These are phyloP conservation scores for Physcomitrium patens DNA, from an alignment of 225 moss, liverwort and hornwort species.

Conservation along the genomic window DNA sequence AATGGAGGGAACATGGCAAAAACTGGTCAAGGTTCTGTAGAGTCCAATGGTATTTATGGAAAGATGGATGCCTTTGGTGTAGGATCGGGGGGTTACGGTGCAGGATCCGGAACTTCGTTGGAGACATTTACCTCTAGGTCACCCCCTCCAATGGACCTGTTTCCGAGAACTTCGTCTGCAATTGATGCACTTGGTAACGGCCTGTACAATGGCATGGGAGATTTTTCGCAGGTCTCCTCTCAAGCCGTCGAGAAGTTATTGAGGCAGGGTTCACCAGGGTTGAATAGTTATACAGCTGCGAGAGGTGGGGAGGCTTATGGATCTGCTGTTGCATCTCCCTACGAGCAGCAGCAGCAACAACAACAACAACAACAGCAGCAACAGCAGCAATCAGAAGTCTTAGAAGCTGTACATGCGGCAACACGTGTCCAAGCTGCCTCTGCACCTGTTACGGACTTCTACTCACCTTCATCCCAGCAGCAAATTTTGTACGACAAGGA, in stretches of 20 bases:
- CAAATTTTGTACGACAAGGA: conserved; percentile 65
- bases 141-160: conserved; percentile 77
- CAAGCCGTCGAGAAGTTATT: conserved; percentile 55
- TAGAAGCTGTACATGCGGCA: conserved; percentile 60
- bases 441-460: conserved; percentile 60
- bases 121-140: conserved; percentile 73
- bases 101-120: conserved; percentile 56
- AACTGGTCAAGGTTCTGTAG: conserved; percentile 69
- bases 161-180: conserved; percentile 60
- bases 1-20: conserved; percentile 23
- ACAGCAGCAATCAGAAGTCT: conserved; percentile 60
- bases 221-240: conserved; percentile 51
- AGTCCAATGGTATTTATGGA: conserved; percentile 75
- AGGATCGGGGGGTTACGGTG: conserved; percentile 59
- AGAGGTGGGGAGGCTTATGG: conserved; percentile 50
- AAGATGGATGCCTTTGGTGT: conserved; percentile 68
- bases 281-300: conserved; percentile 39
- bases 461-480: conserved; percentile 52
- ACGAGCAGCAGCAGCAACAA: conserved; percentile 28
- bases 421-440: conserved; percentile 50
- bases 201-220: conserved; percentile 59
- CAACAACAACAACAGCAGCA: conserved; percentile 37
- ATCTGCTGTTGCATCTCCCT: conserved; percentile 40
- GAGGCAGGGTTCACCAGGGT: conserved; percentile 55
- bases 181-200: conserved; percentile 72